Evolutionary conservation across 1,284 basidiomycete species (phyloP).

Genomic region (Sphagnurus paluster): DNA sequence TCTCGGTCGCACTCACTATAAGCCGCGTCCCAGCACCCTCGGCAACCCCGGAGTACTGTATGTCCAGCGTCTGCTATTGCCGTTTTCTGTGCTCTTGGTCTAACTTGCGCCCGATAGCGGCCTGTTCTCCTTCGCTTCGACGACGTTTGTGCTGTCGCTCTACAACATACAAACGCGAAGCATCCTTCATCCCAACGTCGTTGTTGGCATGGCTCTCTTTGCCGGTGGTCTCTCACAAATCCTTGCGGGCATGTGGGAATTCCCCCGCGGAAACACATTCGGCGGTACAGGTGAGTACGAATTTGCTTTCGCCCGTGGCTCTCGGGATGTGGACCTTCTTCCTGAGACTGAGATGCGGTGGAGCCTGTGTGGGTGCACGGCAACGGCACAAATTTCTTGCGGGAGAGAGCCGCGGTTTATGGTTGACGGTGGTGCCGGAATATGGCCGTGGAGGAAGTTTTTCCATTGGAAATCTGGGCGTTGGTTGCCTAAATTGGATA

Average conservation of each 20-base stretch:
- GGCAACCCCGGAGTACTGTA: constrained; percentile 39
- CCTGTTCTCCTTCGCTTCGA: constrained; percentile 59
- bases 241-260: constrained; percentile 80
- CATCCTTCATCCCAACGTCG: constrained; percentile 63
- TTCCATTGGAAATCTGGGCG: too few relatives aligned
- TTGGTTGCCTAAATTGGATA: too few relatives aligned
- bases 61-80: constrained; percentile 9
- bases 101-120: constrained; percentile 13
- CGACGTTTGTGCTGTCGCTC: constrained; percentile 70
- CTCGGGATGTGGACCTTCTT: not conserved
- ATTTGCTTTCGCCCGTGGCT: constrained; percentile 3
- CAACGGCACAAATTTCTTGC: too few relatives aligned
- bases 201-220: constrained; percentile 83
- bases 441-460: too few relatives aligned
- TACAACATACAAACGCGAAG: constrained; percentile 59
- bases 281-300: constrained; percentile 62
- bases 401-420: too few relatives aligned
- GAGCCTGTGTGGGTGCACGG: too few relatives aligned
- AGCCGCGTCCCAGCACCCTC: constrained; percentile 26
- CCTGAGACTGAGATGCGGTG: not conserved
- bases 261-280: constrained; percentile 73
- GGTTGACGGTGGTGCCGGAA: too few relatives aligned
- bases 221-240: constrained; percentile 84
- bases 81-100: not conserved
- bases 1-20: constrained; percentile 1